Evolutionary conservation across 768 basidiomycete species (phyloP), one percentile per base, ranked within the genome.

Genomic region (Glaciozyma antarctica): DNA sequence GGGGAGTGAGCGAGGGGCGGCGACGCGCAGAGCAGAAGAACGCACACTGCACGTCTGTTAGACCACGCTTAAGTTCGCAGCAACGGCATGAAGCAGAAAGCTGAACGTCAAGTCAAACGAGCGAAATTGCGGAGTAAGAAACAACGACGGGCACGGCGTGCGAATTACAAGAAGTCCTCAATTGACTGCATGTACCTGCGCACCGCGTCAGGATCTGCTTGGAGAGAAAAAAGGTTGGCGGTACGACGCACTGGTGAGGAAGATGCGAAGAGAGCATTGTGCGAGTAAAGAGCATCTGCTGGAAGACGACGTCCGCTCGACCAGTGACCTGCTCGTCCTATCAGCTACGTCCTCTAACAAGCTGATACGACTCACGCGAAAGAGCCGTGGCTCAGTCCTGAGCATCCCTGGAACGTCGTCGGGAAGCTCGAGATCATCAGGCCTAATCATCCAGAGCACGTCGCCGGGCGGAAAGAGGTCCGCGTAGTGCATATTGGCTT

Each of bases 381-480:
- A 51, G n/a, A 51, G 49, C 2, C 49, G 21, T 26, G 49, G 49
- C 13, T 2, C 49, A 6, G 49, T 24, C n/a, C 24, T 16, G 8
- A 24, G 13, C 10, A 41, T 41, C n/a, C 32, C 53, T 34, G 26
- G 54, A 41, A 2, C 44, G 26, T 45, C 24, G 21, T 10, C 34
- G 19, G 44, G 58, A 0, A 58, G 58, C 26, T 16, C 19, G 44
- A 58, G 45, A 45, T 58, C 58, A 26, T 47, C 17, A 12, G 22
- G n/a, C 21, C 30, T 24, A 5, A 22, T 24, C n/a, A 58, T 44
- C 44, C 43, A 48, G 16, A 58, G 21, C 28, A 47, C 24, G 58
- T 58, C 58, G 43, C 58, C 58, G 43, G 58, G 58, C 2, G 58
- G 58, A 41, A 58, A 58, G n/a, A 58, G 58, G 26, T 28, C 16